Evolutionary conservation across 768 basidiomycete genomes (phyloP), one percentile per base, ranked within the genome.

Genomic region (Nidularia pulvinata): DNA sequence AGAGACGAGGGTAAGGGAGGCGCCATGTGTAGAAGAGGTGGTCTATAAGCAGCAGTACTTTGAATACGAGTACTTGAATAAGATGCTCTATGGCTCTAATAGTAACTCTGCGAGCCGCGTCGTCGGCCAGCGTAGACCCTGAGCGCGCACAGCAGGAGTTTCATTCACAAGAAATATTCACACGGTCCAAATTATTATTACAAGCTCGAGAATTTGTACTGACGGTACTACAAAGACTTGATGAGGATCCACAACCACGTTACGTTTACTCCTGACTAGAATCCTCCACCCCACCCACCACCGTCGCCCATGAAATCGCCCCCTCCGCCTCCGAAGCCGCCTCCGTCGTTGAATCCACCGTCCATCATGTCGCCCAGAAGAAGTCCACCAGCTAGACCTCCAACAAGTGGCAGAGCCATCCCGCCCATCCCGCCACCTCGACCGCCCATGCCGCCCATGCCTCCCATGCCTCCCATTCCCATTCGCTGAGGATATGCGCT

Each of bases 1-100:
- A 94, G 72, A 39, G 92, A 93, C 49, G 78, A 74, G 3, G 92
- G 91, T 39, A 93, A 62, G 19, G 78, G 78, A 47, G 81, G 68
- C 79, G 83, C 84, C 45, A n/a, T 11, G 13, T 10, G 45, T 22
- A 10, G 6, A 25, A 46, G 10, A 42, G 37, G 11, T 42, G 25
- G 25, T 25, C 25, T 25, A 25, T 25, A 25, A 25, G 25, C 25
- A 25, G 25, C 25, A 25, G 25, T 25, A 4, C 25, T 4, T 25
- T 25, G 25, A 25, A 25, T 25, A 25, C 25, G 25, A 25, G 25
- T 25, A 25, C 25, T 25, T 25, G 25, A 25, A 25, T 25, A 25
- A 25, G 25, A 25, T 25, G 25, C 25, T 25, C 25, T 25, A 25
- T 25, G 25, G 25, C 25, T 25, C 25, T 25, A 25, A 25, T 25